Base-by-base conservation (phyloP, 2,329 filamentous ascomycete species). In the Penicillium sp. region DNA sequence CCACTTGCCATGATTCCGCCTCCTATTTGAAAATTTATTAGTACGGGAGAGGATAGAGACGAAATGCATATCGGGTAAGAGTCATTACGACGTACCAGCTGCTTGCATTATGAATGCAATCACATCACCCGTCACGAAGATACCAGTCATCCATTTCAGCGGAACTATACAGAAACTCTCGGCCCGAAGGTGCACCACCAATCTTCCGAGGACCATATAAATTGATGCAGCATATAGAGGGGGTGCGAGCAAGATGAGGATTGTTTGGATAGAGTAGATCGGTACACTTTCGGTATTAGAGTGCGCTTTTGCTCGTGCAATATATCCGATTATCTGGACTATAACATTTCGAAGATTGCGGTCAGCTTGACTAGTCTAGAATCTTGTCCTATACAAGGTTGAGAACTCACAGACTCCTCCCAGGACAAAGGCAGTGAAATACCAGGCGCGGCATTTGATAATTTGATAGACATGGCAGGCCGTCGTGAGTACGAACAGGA, bases 151-250 rank as follows among this genome's bases (percentile, higher is more conserved):
- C 70, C 73, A 78, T 9, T 67, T 68, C 1, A 73, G 66, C 4
- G 72, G 72, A 48, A 80, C 74, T 67, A 78, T 67, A 3, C 77
- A 67, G 2, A 69, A 68, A 8, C 71, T 63, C 48, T 79, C 77
- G 22, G 68, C 74, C 4, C 77, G 64, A 4, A 75, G 63, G 39
- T 71, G 59, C 5, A 67, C 60, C 10, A 80, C 73, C 14, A 81
- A 73, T 13, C 78, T 72, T 34, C 73, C 75, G 42, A 81, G 75
- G 11, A 72, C 66, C 66, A 80, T 81, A 56, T 81, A 81, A 57
- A 80, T 77, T 0, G 74, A 75, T 9, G 79, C 79, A 6, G 78
- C 79, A 52, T 79, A 76, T 32, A 81, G 73, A 3, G 75, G 75
- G 1, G 79, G 79, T 1, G 77, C 78, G 10, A 81, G 67, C 8